Conservation (phyloP, 108 stramenopile genomes). For the Pseudonitzschia multistriata region DNA sequence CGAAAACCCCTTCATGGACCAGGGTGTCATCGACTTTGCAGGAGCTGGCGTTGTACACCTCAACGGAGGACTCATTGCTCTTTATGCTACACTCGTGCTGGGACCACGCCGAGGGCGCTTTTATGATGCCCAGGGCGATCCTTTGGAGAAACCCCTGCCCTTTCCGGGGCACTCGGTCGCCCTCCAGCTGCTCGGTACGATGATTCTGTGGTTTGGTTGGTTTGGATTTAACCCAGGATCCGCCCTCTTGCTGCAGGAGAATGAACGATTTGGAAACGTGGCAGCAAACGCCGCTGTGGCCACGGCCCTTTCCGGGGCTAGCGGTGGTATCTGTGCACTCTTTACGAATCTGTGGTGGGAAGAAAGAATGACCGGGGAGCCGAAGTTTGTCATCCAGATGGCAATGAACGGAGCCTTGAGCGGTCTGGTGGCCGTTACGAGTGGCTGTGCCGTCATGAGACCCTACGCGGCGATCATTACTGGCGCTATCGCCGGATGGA, state of each 20-base stretch:
- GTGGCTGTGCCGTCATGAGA: constrained; percentile 70
- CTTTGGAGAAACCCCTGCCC: constrained; percentile 49
- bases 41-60: constrained; percentile 91
- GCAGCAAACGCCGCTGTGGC: constrained; percentile 76
- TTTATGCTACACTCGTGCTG: constrained; percentile 75
- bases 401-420: constrained; percentile 75
- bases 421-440: constrained; percentile 83
- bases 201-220: constrained; percentile 95
- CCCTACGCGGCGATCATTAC: constrained; percentile 84
- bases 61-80: constrained; percentile 84
- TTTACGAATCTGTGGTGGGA: constrained; percentile 47
- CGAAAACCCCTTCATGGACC: constrained; percentile 36
- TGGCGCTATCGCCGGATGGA: constrained; percentile 74
- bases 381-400: constrained; percentile 54
- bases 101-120: constrained; percentile 88
- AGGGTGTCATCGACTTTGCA: constrained; percentile 90
- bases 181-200: constrained; percentile 68
- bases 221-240: constrained; percentile 93
- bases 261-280: constrained; percentile 28
- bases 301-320: constrained; percentile 76
- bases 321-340: constrained; percentile 59
- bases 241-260: constrained; percentile 49
- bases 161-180: constrained; percentile 81
- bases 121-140: constrained; percentile 63
- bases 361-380: constrained; percentile 61